Percentiles rank a stretch among this genome's conserved stretches.
These are phyloP conservation scores for Chaetomium strumarium DNA, from an alignment of 2,329 filamentous ascomycete species.

Conservation along the genomic window DNA sequence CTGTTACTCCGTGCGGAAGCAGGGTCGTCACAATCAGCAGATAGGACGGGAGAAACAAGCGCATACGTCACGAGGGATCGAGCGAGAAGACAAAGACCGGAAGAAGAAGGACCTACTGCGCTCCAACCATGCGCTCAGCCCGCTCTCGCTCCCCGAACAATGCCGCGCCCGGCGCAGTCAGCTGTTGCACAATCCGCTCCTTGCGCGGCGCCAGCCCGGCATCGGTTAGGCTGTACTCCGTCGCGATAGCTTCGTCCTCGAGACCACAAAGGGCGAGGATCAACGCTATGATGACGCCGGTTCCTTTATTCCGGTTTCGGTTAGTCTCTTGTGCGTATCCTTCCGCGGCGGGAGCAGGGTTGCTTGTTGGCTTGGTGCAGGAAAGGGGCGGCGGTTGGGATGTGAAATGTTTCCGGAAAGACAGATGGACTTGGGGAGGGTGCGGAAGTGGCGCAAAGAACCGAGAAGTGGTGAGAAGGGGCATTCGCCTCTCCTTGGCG, in stretches of 20 bases:
- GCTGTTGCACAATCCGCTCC: constrained; percentile 43
- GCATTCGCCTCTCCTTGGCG: background rate
- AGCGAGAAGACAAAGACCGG: background rate
- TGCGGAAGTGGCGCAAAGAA: background rate
- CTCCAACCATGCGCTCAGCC: constrained; percentile 41
- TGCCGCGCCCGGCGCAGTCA: constrained; percentile 42
- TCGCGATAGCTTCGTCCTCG: constrained; percentile 50
- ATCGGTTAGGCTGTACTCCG: constrained; percentile 65
- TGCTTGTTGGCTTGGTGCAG: too few relatives aligned
- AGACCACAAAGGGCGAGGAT: constrained; percentile 60
- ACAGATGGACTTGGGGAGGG: background rate
- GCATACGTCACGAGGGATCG: background rate
- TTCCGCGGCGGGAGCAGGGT: too few relatives aligned
- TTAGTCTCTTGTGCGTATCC: too few relatives aligned
- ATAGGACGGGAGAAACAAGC: background rate
- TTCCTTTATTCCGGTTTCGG: constrained; percentile 33
- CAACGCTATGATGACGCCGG: constrained; percentile 63
- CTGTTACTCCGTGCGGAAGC: constrained; percentile 23
- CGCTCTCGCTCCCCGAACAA: constrained; percentile 41
- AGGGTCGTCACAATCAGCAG: too few relatives aligned
- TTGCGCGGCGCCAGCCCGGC: constrained; percentile 51
- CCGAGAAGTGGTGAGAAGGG: background rate
- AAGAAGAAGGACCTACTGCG: constrained; percentile 31
- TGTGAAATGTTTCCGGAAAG: too few relatives aligned
- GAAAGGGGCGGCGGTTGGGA: background rate